phyloP scores from a whole-genome alignment of 1,284 basidiomycete genomes.

The Trichosporon sp. region DNA sequence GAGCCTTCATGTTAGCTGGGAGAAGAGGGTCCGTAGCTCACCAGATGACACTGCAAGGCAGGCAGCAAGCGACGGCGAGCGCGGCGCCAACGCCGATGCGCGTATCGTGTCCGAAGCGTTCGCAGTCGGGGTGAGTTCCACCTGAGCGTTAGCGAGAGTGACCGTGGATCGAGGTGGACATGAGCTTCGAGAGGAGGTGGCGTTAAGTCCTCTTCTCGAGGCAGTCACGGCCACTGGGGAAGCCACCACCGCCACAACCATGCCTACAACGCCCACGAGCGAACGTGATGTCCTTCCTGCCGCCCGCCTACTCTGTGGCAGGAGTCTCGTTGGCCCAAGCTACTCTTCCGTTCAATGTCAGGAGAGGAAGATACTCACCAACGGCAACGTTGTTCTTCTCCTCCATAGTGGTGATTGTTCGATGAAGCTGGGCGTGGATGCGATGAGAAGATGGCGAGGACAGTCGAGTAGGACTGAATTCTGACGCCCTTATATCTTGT shows the following conservation, averaged over 20 bases:
- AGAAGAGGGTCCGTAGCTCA: not conserved
- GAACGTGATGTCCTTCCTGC: not conserved
- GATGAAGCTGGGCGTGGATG: not conserved
- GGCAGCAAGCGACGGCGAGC: not conserved
- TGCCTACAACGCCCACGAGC: too few species aligned
- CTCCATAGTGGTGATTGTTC: not conserved
- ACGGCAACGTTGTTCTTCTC: not conserved
- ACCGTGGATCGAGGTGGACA: not conserved
- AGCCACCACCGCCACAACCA: too few species aligned
- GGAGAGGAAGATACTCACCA: not conserved
- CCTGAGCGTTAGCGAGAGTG: not conserved
- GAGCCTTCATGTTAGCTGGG: not conserved
- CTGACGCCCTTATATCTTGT: not conserved
- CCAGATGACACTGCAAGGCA: conserved; percentile 2
- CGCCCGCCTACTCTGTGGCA: not conserved
- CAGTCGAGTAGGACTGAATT: not conserved
- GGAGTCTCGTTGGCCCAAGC: not conserved
- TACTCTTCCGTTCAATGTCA: not conserved
- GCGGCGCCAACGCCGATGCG: not conserved
- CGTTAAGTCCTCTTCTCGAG: too few species aligned
- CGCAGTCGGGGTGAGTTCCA: not conserved
- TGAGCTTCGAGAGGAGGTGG: too few species aligned
- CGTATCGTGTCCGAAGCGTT: conserved; percentile 2
- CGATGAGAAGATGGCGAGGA: not conserved
- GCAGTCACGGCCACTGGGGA: too few species aligned